phyloP scores from a whole-genome alignment of 1,139 yeast species.

The Pichia sp. region DNA sequence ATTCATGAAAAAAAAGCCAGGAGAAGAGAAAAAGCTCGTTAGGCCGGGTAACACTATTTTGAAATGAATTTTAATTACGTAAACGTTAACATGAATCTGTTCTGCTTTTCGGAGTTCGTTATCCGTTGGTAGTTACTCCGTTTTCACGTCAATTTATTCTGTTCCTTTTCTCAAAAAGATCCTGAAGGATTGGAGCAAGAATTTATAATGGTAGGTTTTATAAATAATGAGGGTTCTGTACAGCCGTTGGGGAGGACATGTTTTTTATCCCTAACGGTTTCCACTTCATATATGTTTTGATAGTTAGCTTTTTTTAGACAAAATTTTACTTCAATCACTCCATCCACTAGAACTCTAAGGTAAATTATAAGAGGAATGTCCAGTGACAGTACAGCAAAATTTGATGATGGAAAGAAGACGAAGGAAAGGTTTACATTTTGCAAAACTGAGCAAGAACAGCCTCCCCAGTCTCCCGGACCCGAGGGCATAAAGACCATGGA shows the following conservation, averaged over 20 bases:
- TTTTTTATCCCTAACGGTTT: background rate
- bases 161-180: background rate
- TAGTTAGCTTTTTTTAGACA: too few species aligned
- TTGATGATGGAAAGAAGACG: background rate
- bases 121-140: background rate
- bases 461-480: background rate
- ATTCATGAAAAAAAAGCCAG: slow-evolving; percentile 12
- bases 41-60: background rate
- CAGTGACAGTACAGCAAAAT: background rate
- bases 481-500: background rate
- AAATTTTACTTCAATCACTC: too few species aligned
- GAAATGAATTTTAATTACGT: background rate
- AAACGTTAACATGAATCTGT: background rate
- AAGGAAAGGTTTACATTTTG: background rate
- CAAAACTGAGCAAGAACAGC: background rate
- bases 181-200: background rate
- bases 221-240: too few species aligned
- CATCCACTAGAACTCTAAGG: background rate
- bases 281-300: background rate
- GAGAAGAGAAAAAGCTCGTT: background rate
- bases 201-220: too few species aligned
- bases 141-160: background rate
- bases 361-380: background rate
- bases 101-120: background rate
- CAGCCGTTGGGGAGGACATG: background rate